Evolutionary conservation across 2,329 filamentous ascomycete species (phyloP), one percentile per base, ranked within the genome.

Genomic region (Alternaria sp.): DNA sequence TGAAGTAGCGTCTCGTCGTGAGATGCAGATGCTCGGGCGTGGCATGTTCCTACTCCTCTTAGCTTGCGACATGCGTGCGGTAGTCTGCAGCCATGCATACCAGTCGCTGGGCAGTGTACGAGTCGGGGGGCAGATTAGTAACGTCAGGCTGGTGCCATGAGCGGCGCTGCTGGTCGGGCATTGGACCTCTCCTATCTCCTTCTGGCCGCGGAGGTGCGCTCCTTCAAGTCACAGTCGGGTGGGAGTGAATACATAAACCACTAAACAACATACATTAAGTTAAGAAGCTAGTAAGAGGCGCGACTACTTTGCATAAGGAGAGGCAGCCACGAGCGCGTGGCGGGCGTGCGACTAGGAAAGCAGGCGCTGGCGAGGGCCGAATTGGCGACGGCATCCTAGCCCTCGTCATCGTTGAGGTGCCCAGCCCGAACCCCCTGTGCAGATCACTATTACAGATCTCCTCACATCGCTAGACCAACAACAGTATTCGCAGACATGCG

Each of bases 1-100:
- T 88, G 78, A 90, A 90, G 78, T 85, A 86, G 58, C 88, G 85
- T 58, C 86, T 83, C 55, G 84, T 87, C 7, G 88, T 90, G 68
- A 88, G 80, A 77, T 90, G 84, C 44, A 90, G 78, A 72, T 90
- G 88, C 62, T 87, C 83, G 23, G 87, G 83, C 46, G 86, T 87
- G 52, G 87, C 85, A 83, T 90, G 86, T 80, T 87, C 84, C 86
- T 85, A 73, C 67, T 12, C 28, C 32, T 36, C 69, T 71, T 46
- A 70, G 68, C 53, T 46, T 46, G 21, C 9, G 45, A 15, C n/a
- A 47, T 40, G 36, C 28, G n/a, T 11, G 1, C 36, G 36, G n/a
- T 17, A 21, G 43, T 26, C 15, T 43, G 36, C 23, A 43, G 17
- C 6, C 17, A 40, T 12, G 49, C 77, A 49, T 81, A 86, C 85